These are phyloP conservation scores for Collybia mongolica DNA, from an alignment of 768 basidiomycete species.

Conservation along the genomic window DNA sequence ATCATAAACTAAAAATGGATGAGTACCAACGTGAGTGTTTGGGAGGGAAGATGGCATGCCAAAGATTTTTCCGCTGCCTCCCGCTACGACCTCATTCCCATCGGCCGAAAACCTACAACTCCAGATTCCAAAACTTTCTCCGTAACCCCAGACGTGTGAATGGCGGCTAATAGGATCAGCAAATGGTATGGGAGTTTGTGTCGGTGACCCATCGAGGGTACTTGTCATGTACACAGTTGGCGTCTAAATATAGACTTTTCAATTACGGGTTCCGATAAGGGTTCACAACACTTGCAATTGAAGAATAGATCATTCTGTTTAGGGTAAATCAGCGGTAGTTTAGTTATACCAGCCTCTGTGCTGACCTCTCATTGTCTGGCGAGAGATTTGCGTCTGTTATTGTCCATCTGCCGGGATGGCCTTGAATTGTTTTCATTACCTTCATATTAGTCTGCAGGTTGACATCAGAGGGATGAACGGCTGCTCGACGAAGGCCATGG, in stretches of 20 bases:
- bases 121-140: conserved; percentile 76
- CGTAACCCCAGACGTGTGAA: conserved; percentile 33
- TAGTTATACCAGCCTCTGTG: background rate
- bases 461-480: conserved; percentile 12
- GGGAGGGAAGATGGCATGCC: conserved; percentile 32
- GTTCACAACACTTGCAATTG: conserved; percentile 55
- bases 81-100: conserved; percentile 93
- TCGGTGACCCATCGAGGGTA: conserved; percentile 58
- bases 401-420: conserved; percentile 82
- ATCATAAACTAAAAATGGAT: conserved; percentile 73
- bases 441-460: conserved; percentile 43
- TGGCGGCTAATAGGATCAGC: conserved; percentile 42
- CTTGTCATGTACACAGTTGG: conserved; percentile 75
- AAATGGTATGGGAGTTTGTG: conserved; percentile 64
- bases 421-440: conserved; percentile 66
- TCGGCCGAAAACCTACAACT: conserved; percentile 96
- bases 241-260: conserved; percentile 40
- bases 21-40: background rate
- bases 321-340: background rate
- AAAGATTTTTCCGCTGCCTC: conserved; percentile 80
- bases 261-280: background rate
- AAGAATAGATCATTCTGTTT: conserved; percentile 86
- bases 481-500: conserved; percentile 12
- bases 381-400: conserved; percentile 94
- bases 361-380: conserved; percentile 80